Conservation (phyloP, 306 rosid species). For the Corylus heterophylla region DNA sequence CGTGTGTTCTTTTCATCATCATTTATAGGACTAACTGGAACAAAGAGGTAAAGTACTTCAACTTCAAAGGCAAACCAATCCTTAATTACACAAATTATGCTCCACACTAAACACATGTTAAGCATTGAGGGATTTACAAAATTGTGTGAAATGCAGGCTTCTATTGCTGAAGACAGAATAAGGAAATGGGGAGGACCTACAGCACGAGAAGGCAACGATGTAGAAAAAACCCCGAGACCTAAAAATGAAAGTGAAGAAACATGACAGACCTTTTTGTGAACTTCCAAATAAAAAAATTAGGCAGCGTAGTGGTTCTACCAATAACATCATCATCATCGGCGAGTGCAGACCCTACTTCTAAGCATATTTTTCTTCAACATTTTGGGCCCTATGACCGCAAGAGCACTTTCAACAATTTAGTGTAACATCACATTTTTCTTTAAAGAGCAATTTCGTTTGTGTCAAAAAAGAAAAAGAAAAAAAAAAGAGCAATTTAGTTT, state of each 20-base stretch:
- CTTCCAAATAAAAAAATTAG: no score
- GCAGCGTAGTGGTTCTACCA: no score
- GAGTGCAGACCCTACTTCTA: background rate
- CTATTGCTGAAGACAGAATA: slow-evolving; percentile 50
- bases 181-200: slow-evolving; percentile 45
- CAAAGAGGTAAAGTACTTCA: slow-evolving; percentile 49
- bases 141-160: slow-evolving; percentile 37
- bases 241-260: background rate
- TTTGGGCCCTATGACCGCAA: background rate
- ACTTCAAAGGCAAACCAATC: background rate
- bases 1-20: slow-evolving; percentile 53
- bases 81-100: background rate
- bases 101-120: background rate
- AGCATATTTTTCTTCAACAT: background rate
- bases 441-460: background rate
- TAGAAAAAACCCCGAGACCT: background rate
- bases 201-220: slow-evolving; percentile 4
- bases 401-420: background rate
- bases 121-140: background rate
- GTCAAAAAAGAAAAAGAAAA: no score
- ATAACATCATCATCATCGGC: background rate
- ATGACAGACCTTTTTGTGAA: no score
- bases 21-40: slow-evolving; percentile 69
- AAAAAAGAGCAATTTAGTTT: no score
- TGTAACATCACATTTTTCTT: background rate